These are phyloP conservation scores for Cryptococcus sp. DNA, from an alignment of 1,284 basidiomycete genomes.

Conservation along the genomic window DNA sequence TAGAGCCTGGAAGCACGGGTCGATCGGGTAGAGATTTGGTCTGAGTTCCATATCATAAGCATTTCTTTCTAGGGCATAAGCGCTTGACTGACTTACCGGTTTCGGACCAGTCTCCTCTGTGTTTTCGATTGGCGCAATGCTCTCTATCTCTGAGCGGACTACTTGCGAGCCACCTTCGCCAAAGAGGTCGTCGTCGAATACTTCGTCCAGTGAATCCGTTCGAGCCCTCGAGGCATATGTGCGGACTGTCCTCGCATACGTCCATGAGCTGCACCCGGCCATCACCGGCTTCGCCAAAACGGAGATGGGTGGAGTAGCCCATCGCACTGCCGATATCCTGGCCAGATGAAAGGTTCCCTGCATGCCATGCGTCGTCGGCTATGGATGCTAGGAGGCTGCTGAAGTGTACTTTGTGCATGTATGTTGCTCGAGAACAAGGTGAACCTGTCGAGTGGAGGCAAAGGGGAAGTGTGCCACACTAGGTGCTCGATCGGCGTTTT, in stretches of 20 bases:
- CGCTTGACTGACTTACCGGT: too few species aligned
- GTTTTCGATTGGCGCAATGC: not conserved
- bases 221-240: not conserved
- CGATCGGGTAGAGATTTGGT: slow-evolving; percentile 7
- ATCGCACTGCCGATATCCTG: too few species aligned
- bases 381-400: too few species aligned
- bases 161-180: not conserved
- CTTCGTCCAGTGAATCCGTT: not conserved
- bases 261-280: too few species aligned
- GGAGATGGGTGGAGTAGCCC: not conserved
- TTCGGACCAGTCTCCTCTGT: too few species aligned
- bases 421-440: too few species aligned
- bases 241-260: not conserved
- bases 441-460: too few species aligned
- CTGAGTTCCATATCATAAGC: not conserved
- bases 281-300: not conserved
- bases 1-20: slow-evolving; percentile 34
- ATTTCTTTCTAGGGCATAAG: too few species aligned
- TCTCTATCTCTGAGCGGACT: too few species aligned
- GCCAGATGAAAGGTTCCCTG: too few species aligned
- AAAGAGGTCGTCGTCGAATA: slow-evolving; percentile 4
- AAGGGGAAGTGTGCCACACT: not conserved
- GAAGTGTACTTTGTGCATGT: too few species aligned
- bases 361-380: too few species aligned
- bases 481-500: not conserved